A percentile compares a stretch with the other conserved stretches of the same genome.
phyloP scores from a whole-genome alignment of 768 basidiomycete species.

The Suillus variegatus region DNA sequence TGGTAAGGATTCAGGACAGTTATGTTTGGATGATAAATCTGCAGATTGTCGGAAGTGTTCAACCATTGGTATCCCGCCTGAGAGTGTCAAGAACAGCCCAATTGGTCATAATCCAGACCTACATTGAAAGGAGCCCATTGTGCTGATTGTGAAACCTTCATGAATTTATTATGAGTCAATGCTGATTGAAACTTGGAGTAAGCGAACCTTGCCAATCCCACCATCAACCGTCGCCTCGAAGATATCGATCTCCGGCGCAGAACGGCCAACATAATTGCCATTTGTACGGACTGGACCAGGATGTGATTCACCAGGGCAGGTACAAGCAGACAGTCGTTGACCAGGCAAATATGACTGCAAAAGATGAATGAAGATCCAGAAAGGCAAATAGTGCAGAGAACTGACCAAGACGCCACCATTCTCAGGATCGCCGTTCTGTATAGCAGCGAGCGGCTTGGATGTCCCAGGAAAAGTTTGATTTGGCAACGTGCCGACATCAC shows the following conservation, averaged over 20 bases:
- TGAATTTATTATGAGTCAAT: slow-evolving; percentile 15
- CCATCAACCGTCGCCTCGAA: slow-evolving; percentile 48
- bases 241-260: slow-evolving; percentile 63
- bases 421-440: slow-evolving; percentile 38
- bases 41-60: slow-evolving; percentile 35
- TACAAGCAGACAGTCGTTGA: slow-evolving; percentile 58
- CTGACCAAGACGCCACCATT: slow-evolving; percentile 28
- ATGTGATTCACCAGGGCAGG: slow-evolving; percentile 57
- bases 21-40: slow-evolving; percentile 38
- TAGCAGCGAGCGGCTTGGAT: slow-evolving; percentile 46
- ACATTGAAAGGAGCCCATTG: slow-evolving; percentile 46
- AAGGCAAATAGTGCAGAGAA: not conserved
- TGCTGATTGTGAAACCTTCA: slow-evolving; percentile 53
- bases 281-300: slow-evolving; percentile 53
- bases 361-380: slow-evolving; percentile 9
- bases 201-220: slow-evolving; percentile 35
- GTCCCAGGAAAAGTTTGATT: slow-evolving; percentile 64
- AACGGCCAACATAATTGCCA: slow-evolving; percentile 51
- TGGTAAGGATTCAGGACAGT: slow-evolving; percentile 44
- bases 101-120: slow-evolving; percentile 10
- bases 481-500: slow-evolving; percentile 76
- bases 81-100: not conserved
- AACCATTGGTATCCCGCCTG: slow-evolving; percentile 46
- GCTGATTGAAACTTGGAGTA: slow-evolving; percentile 4
- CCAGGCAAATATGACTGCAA: slow-evolving; percentile 51